Evolutionary conservation across 768 basidiomycete genomes (phyloP), one percentile per base, ranked within the genome.

Genomic region (Leccinum broughii): DNA sequence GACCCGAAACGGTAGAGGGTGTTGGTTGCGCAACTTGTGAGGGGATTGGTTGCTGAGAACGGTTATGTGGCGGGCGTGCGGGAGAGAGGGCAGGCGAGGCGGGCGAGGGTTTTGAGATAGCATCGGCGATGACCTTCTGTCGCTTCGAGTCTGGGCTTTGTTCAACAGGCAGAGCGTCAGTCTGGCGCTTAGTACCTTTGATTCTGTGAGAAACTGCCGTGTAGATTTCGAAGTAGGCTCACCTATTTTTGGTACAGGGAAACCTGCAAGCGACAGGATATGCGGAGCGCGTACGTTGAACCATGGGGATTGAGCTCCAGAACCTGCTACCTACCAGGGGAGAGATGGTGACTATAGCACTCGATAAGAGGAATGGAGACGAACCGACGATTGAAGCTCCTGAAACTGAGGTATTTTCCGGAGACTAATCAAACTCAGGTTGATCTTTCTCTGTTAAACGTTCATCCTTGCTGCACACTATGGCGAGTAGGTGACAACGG

Each of bases 401-500:
- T 79, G 60, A 54, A 86, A 82, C 24, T 77, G 78, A 4, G 79
- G 76, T 51, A 85, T 71, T 28, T 78, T 77, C 6, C 72, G 71
- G 1, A 85, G 69, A 50, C 75, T 75, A 11, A 90, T 81, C 11
- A 80, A 73, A 63, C 78, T 87, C 54, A 83, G 76, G 59, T 81
- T 73, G 52, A 90, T 87, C 53, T 83, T 82, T 64, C 88, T 78
- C 89, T 90, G 58, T 6, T 56, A 58, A 44, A 20, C 0, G 41
- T 32, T 56, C 30, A 51, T 14, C 22, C 6, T 41, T 35, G 20
- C n/a, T 52, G 20, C 35, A 49, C 15, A 39, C 2, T 9, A 54
- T 54, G 39, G 30, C 4, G 20, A 39, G 1, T 41, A 1, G 15
- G 14, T 7, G 10, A 24, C 17, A 34, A 15, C 54, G 5, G 26